Percentiles rank a stretch among this genome's conserved stretches.
phyloP scores from a whole-genome alignment of 805 yeast genomes.

The Priceomyces castillae region DNA sequence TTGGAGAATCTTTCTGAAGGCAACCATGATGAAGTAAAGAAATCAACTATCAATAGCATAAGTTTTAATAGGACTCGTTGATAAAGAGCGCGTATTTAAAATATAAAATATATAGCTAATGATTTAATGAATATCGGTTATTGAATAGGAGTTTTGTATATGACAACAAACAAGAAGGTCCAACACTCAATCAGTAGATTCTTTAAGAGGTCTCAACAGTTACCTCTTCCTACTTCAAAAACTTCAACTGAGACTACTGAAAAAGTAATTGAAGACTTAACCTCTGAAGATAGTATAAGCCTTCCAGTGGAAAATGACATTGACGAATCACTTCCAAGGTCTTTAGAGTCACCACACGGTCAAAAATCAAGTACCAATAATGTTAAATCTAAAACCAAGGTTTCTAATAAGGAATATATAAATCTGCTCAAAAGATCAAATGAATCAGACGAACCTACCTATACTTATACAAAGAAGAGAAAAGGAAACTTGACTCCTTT shows the following conservation, averaged over 20 bases:
- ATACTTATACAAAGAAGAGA: slow-evolving; percentile 6
- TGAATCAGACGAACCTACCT: neutral
- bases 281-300: no score
- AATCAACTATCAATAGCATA: slow-evolving; percentile 19
- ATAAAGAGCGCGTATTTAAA: neutral
- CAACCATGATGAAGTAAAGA: slow-evolving; percentile 11
- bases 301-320: no score
- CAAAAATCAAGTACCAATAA: no score
- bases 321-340: no score
- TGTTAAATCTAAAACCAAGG: no score
- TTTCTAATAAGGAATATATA: neutral
- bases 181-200: slow-evolving; percentile 13
- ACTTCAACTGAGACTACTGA: no score
- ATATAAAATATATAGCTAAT: neutral
- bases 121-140: neutral
- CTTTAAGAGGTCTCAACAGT: slow-evolving; percentile 3
- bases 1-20: slow-evolving; percentile 5
- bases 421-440: neutral
- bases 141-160: neutral
- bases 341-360: no score
- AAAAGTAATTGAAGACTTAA: no score
- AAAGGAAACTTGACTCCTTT: slow-evolving; percentile 54
- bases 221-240: neutral
- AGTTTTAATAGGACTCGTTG: slow-evolving; percentile 23
- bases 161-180: slow-evolving; percentile 7